Evolutionary conservation across 1,284 basidiomycete species (phyloP).

Genomic region (Ceratobasidium sp.): DNA sequence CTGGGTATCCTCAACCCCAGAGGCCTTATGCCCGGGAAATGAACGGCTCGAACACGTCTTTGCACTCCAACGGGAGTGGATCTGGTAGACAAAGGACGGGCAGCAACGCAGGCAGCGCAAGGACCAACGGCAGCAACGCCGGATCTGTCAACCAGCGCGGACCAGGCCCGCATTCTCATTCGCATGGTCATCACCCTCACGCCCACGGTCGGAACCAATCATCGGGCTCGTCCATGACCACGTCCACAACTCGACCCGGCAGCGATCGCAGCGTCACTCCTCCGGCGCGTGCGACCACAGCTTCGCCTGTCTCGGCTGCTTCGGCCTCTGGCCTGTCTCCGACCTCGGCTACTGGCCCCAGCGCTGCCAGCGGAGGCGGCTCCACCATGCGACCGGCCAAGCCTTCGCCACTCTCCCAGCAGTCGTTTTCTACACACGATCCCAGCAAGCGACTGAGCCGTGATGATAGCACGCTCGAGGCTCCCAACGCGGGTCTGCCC

Average conservation of each 20-base stretch:
- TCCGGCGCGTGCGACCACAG: conserved; percentile 49
- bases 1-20: conserved; percentile 47
- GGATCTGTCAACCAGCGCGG: conserved; percentile 42
- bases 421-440: conserved; percentile 56
- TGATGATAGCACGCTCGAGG: conserved; percentile 74
- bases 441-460: conserved; percentile 64
- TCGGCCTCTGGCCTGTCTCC: conserved; percentile 52
- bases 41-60: conserved; percentile 38
- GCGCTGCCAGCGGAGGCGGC: conserved; percentile 34
- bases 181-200: conserved; percentile 42
- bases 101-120: conserved; percentile 12
- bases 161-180: conserved; percentile 37
- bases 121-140: conserved; percentile 4
- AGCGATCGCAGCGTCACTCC: conserved; percentile 29
- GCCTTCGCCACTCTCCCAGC: conserved; percentile 79
- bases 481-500: conserved; percentile 58
- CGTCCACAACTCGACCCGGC: background rate
- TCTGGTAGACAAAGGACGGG: conserved; percentile 20
- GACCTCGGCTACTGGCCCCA: conserved; percentile 46
- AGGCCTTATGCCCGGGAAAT: conserved; percentile 69
- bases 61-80: conserved; percentile 32
- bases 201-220: conserved; percentile 52
- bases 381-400: conserved; percentile 54
- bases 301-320: conserved; percentile 48
- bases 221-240: background rate